phyloP scores from a whole-genome alignment of 805 yeast species.

The Nakazawaea sp. region DNA sequence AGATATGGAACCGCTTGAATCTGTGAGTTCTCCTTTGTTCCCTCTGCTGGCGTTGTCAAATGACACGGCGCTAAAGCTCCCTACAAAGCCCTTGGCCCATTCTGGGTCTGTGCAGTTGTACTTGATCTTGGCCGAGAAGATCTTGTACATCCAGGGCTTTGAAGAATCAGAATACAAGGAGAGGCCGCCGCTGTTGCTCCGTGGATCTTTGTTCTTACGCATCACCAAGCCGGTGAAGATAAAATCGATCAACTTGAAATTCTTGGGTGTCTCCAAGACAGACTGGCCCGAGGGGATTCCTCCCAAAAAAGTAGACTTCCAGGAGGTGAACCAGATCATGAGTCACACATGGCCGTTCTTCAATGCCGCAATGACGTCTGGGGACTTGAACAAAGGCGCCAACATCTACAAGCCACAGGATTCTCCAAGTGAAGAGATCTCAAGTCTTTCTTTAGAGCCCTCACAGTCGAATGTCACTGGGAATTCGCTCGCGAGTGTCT shows the following conservation, averaged over 20 bases:
- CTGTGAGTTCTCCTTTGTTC: conserved; percentile 36
- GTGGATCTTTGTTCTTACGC: conserved; percentile 73
- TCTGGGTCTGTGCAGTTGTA: conserved; percentile 65
- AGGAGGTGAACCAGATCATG: conserved; percentile 60
- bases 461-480: conserved; percentile 17
- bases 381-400: conserved; percentile 30
- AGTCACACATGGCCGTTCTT: conserved; percentile 92
- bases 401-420: conserved; percentile 31
- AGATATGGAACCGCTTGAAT: conserved; percentile 2
- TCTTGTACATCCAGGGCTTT: conserved; percentile 77
- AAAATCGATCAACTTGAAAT: conserved; percentile 51
- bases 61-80: conserved; percentile 40
- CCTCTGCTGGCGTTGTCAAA: conserved; percentile 32
- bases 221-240: conserved; percentile 67
- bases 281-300: conserved; percentile 99
- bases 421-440: conserved; percentile 24
- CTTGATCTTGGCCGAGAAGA: conserved; percentile 73
- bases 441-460: conserved; percentile 29
- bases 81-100: conserved; percentile 49
- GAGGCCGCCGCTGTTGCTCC: conserved; percentile 68
- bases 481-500: conserved; percentile 20
- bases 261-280: conserved; percentile 68
- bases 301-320: conserved; percentile 64
- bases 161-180: conserved; percentile 53
- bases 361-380: conserved; percentile 25